phyloP scores from a whole-genome alignment of 495 filamentous ascomycete genomes.

The Xeromyces bisporus region DNA sequence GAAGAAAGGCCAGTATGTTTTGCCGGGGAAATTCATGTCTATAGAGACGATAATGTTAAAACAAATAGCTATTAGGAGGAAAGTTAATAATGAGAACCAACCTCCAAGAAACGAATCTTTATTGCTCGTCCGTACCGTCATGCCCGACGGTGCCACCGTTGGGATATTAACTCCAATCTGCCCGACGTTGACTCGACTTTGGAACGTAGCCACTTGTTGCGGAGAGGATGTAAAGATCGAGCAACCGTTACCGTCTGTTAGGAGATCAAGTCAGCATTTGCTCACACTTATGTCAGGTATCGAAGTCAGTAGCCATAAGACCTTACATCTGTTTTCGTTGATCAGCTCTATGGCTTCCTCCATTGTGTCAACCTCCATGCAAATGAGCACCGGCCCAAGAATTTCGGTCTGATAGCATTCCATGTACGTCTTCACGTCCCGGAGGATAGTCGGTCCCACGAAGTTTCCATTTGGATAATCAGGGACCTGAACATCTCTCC shows the following conservation, averaged over 20 bases:
- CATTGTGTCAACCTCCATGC: slow-evolving; percentile 12
- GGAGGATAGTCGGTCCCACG: slow-evolving; percentile 14
- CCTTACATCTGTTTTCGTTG: slow-evolving; percentile 16
- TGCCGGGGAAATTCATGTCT: slow-evolving; percentile 15
- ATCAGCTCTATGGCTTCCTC: slow-evolving; percentile 14
- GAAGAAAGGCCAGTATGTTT: slow-evolving; percentile 16
- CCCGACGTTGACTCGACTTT: slow-evolving; percentile 12
- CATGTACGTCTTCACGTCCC: slow-evolving; percentile 14
- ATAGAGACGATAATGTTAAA: background rate
- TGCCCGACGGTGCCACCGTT: slow-evolving; percentile 13
- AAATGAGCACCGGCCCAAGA: slow-evolving; percentile 16
- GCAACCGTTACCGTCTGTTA: slow-evolving; percentile 14
- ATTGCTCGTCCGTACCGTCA: slow-evolving; percentile 13
- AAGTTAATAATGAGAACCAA: slow-evolving; percentile 1
- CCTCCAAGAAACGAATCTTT: slow-evolving; percentile 16
- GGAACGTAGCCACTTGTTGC: slow-evolving; percentile 12
- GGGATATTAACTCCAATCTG: slow-evolving; percentile 18
- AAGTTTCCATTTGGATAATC: slow-evolving; percentile 16
- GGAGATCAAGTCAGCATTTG: background rate
- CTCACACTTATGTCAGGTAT: background rate
- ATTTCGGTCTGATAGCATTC: slow-evolving; percentile 17
- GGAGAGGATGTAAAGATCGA: slow-evolving; percentile 14
- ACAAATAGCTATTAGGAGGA: background rate
- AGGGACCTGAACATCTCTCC: slow-evolving; percentile 8
- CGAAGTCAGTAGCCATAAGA: background rate